A percentile compares a stretch with the other conserved stretches of the same genome.
phyloP scores from a whole-genome alignment of 2,329 filamentous ascomycete genomes.

The Bipolaris bicolor region DNA sequence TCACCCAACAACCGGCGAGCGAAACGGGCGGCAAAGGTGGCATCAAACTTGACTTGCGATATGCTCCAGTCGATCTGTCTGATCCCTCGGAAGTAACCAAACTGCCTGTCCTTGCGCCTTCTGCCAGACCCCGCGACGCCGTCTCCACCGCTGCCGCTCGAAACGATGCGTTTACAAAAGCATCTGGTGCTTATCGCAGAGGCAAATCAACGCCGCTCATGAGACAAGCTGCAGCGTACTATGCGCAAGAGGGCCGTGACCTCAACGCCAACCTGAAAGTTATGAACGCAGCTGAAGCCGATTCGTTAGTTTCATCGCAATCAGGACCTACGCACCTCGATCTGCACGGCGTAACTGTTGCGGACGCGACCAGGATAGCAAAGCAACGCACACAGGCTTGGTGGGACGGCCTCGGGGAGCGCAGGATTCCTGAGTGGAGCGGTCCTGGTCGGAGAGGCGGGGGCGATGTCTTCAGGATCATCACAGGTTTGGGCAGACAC shows the following conservation, averaged over 20 bases:
- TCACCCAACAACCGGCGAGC: slow-evolving; percentile 51
- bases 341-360: slow-evolving; percentile 81
- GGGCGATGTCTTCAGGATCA: slow-evolving; percentile 68
- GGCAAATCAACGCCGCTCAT: slow-evolving; percentile 75
- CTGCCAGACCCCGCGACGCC: slow-evolving; percentile 49
- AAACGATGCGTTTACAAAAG: slow-evolving; percentile 62
- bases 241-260: slow-evolving; percentile 72
- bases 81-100: slow-evolving; percentile 37
- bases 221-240: slow-evolving; percentile 75
- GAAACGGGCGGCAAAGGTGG: slow-evolving; percentile 42
- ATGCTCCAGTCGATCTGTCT: slow-evolving; percentile 51
- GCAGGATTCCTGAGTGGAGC: slow-evolving; percentile 55
- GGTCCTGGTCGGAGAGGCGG: slow-evolving; percentile 53
- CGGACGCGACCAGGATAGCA: slow-evolving; percentile 81
- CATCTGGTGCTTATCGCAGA: slow-evolving; percentile 63
- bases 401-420: slow-evolving; percentile 77
- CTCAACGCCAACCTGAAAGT: slow-evolving; percentile 63
- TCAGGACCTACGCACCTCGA: slow-evolving; percentile 74
- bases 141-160: slow-evolving; percentile 55
- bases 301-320: slow-evolving; percentile 71
- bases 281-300: slow-evolving; percentile 70
- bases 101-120: slow-evolving; percentile 34
- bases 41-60: slow-evolving; percentile 57
- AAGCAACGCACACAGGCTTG: slow-evolving; percentile 70
- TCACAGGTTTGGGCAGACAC: slow-evolving; percentile 83